Evolutionary conservation across 495 filamentous ascomycete genomes (phyloP).

Genomic region (Penicillium canescens): DNA sequence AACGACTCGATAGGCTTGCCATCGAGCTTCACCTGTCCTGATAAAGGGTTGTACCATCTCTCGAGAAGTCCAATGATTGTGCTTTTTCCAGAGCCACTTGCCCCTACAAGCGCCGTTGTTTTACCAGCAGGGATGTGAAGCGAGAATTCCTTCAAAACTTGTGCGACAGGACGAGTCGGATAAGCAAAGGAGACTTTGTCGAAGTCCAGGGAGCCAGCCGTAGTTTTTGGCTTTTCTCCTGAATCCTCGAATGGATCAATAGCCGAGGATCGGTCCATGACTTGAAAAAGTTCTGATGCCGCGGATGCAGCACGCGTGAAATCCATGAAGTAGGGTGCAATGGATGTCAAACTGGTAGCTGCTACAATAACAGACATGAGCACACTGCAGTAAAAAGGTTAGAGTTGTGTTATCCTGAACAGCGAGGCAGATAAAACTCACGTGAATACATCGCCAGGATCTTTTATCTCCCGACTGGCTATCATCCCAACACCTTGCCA

Average conservation of each 20-base stretch:
- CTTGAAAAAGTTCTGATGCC: slow-evolving; percentile 35
- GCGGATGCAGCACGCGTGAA: slow-evolving; percentile 37
- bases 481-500: slow-evolving; percentile 78
- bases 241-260: slow-evolving; percentile 29
- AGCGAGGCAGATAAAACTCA: slow-evolving; percentile 19
- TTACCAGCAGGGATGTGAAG: slow-evolving; percentile 44
- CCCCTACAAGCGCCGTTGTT: slow-evolving; percentile 58
- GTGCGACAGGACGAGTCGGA: slow-evolving; percentile 52
- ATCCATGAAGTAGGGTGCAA: slow-evolving; percentile 25
- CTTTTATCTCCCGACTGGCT: slow-evolving; percentile 53
- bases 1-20: slow-evolving; percentile 67
- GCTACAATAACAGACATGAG: slow-evolving; percentile 16
- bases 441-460: slow-evolving; percentile 32
- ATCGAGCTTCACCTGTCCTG: slow-evolving; percentile 71
- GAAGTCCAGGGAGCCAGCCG: slow-evolving; percentile 36
- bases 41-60: slow-evolving; percentile 78
- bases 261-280: slow-evolving; percentile 32
- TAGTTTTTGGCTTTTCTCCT: slow-evolving; percentile 17
- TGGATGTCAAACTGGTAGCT: slow-evolving; percentile 14
- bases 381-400: not conserved
- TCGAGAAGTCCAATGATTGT: slow-evolving; percentile 87
- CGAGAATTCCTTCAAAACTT: slow-evolving; percentile 48
- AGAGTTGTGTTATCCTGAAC: not conserved
- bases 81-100: slow-evolving; percentile 78
- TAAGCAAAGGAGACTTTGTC: slow-evolving; percentile 52